Base-by-base conservation (phyloP, 345 rosid genomes). In the Conringia planisiliqua region DNA sequence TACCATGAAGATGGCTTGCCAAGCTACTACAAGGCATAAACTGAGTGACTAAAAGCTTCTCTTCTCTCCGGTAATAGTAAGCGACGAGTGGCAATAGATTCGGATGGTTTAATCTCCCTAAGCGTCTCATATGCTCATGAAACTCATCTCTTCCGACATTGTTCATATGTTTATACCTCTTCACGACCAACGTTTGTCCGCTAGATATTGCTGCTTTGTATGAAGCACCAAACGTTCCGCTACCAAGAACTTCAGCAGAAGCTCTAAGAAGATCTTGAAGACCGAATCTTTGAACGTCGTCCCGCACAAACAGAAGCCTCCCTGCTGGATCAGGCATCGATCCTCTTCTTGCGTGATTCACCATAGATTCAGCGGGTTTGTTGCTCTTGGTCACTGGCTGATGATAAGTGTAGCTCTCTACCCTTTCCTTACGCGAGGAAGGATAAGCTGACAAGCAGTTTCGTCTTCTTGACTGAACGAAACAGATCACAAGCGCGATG, bases 141-240 rank as follows among this genome's bases (percentile, higher is more conserved):
- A 88, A 88, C 63, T 87, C 90, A 16, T 87, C 92, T 79, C 91
- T 82, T 17, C 89, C 89, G 0, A 86, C 83, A 62, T 80, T 82
- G 60, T 78, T 88, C 93, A 90, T 90, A 62, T 84, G 93, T 76
- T 88, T 84, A 59, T 88, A 90, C 81, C 91, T 86, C 86, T 90
- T 90, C 64, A 90, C 97, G 16, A 90, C 97, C 64, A 83, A 48
- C 1, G 85, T 42, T 43, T 71, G 75, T 16, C 85, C 85, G 2
- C 43, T 62, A 43, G 62, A 35, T 26, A 86, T 82, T 0, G 66
- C 76, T 1, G 97, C 90, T 76, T 90, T 90, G 74, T 88, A 90
- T 0, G 97, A 87, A 56, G 94, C 83, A 30, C 97, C 97, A 62
- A 87, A 88, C 0, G 88, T 86, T 55, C 97, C 97, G 44, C 94